Percentiles rank a stretch among this genome's conserved stretches.
Conservation (phyloP, 805 yeast species). For the Teunomyces funiuensis region DNA sequence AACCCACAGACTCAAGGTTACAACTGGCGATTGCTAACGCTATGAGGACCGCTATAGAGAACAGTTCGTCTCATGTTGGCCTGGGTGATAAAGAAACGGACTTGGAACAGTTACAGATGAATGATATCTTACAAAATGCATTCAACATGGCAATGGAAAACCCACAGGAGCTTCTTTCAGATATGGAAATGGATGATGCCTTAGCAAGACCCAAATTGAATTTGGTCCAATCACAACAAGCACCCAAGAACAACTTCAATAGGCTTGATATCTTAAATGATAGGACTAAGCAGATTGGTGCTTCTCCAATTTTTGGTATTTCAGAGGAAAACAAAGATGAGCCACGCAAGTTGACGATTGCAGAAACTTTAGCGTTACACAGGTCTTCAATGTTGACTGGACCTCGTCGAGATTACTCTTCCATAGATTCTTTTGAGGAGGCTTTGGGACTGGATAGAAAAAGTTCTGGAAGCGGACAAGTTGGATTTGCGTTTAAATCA, state of each 20-base stretch:
- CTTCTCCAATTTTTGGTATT: background rate
- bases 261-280: background rate
- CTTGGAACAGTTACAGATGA: slow-evolving; percentile 57
- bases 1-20: background rate
- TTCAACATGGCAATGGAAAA: slow-evolving; percentile 73
- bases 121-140: slow-evolving; percentile 74
- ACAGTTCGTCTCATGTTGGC: slow-evolving; percentile 4
- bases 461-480: background rate
- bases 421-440: slow-evolving; percentile 28
- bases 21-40: slow-evolving; percentile 2
- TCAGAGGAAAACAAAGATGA: background rate
- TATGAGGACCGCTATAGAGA: background rate
- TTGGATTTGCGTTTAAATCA: background rate
- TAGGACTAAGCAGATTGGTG: slow-evolving; percentile 14
- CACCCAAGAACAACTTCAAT: background rate
- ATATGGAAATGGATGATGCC: slow-evolving; percentile 29
- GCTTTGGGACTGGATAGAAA: slow-evolving; percentile 17
- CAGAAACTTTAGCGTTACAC: slow-evolving; percentile 58
- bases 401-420: slow-evolving; percentile 27
- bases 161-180: slow-evolving; percentile 46
- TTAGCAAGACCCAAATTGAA: slow-evolving; percentile 1
- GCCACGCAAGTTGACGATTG: slow-evolving; percentile 45
- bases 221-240: slow-evolving; percentile 1
- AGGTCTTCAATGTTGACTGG: slow-evolving; percentile 43
- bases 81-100: slow-evolving; percentile 35